phyloP scores from a whole-genome alignment of 2,329 filamentous ascomycete species.

The Aspergillus persii region DNA sequence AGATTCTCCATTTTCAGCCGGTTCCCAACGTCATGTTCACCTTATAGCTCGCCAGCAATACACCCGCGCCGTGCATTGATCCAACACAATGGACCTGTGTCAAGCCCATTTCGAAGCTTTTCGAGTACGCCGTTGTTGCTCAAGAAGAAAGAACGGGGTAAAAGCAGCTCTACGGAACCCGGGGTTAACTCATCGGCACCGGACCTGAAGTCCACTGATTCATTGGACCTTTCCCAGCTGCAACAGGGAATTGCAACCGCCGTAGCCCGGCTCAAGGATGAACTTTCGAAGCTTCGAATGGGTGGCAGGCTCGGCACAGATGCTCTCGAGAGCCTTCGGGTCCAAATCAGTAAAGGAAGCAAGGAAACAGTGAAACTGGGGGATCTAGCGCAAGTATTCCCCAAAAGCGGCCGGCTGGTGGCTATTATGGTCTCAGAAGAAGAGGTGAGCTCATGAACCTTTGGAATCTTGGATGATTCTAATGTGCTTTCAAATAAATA shows the following conservation, averaged over 20 bases:
- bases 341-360: constrained; percentile 54
- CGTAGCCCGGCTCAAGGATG: constrained; percentile 57
- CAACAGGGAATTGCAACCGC: constrained; percentile 56
- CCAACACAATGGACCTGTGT: background rate
- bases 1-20: background rate
- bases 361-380: constrained; percentile 55
- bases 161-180: constrained; percentile 37
- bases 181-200: constrained; percentile 34
- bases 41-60: background rate
- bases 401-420: constrained; percentile 60
- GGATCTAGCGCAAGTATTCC: constrained; percentile 66
- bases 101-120: constrained; percentile 32
- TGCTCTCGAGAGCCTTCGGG: constrained; percentile 58
- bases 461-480: background rate
- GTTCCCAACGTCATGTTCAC: constrained; percentile 1
- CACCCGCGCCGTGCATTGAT: background rate
- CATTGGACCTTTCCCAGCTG: constrained; percentile 60
- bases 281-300: constrained; percentile 60
- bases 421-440: constrained; percentile 64
- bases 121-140: constrained; percentile 39
- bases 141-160: constrained; percentile 57
- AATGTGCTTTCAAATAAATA: constrained; percentile 17
- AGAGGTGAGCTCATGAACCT: constrained; percentile 47
- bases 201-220: constrained; percentile 46
- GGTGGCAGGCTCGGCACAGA: constrained; percentile 64